Percentiles rank a stretch among this genome's conserved stretches.
Evolutionary conservation across 1,284 basidiomycete genomes (phyloP).

Genomic region (Sporisorium reilianum): DNA sequence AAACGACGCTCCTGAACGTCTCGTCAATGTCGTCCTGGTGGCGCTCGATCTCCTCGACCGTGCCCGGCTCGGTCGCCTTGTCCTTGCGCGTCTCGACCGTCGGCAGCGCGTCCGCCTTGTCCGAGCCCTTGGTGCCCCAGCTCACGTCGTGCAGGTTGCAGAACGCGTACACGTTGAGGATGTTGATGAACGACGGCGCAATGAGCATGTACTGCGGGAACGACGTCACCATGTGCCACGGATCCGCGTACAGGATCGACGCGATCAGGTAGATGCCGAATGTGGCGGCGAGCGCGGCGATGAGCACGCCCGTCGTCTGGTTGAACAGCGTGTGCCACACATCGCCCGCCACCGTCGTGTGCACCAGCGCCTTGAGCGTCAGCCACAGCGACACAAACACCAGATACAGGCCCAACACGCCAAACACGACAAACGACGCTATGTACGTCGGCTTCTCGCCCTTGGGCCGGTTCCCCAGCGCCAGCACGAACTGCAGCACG

Average conservation of each 20-base stretch:
- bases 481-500: constrained; percentile 88
- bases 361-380: constrained; percentile 56
- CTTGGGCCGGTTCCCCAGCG: constrained; percentile 91
- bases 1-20: constrained; percentile 93
- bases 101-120: constrained; percentile 93
- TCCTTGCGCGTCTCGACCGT: constrained; percentile 78
- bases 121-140: constrained; percentile 96
- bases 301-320: constrained; percentile 62
- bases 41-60: constrained; percentile 74
- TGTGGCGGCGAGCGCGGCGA: constrained; percentile 66
- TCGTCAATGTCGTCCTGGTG: constrained; percentile 87
- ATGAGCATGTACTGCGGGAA: constrained; percentile 88
- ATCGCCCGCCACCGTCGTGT: constrained; percentile 20
- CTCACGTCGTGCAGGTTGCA: constrained; percentile 76
- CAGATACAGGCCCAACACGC: constrained; percentile 63
- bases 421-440: constrained; percentile 79
- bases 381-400: constrained; percentile 66
- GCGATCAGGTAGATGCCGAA: constrained; percentile 74
- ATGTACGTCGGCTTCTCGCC: constrained; percentile 87
- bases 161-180: constrained; percentile 95
- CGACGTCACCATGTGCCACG: constrained; percentile 98
- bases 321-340: constrained; percentile 54
- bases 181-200: constrained; percentile 91
- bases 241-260: constrained; percentile 93
- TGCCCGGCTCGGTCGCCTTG: constrained; percentile 78